Evolutionary conservation across 2,329 filamentous ascomycete species (phyloP).

Genomic region (Pezicula radicicola): DNA sequence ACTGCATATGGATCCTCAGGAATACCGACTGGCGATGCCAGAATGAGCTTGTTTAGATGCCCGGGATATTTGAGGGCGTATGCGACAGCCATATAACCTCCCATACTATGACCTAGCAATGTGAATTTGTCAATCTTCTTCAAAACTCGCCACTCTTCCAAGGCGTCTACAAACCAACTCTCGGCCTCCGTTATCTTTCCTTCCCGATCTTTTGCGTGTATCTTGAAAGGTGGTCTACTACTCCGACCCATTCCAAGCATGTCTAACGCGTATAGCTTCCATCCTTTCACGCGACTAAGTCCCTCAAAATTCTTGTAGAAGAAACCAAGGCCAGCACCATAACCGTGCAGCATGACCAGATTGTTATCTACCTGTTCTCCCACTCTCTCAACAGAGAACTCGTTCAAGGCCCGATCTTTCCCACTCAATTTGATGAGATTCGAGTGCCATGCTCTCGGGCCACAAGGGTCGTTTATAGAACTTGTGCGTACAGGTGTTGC

Average conservation of each 20-base stretch:
- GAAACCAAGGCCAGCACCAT: conserved; percentile 92
- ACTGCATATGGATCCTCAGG: conserved; percentile 92
- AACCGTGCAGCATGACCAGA: conserved; percentile 93
- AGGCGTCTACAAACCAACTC: conserved; percentile 90
- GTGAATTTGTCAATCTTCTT: conserved; percentile 92
- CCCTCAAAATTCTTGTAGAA: conserved; percentile 98
- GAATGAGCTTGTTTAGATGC: conserved; percentile 89
- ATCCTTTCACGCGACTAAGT: conserved; percentile 72
- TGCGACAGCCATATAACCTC: conserved; percentile 90
- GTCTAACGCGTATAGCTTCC: conserved; percentile 92
- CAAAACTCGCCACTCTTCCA: conserved; percentile 92
- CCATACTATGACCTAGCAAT: conserved; percentile 86
- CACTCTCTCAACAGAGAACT: conserved; percentile 84
- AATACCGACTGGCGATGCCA: conserved; percentile 91
- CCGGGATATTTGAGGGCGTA: conserved; percentile 97
- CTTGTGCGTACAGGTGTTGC: conserved; percentile 39
- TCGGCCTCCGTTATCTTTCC: conserved; percentile 86
- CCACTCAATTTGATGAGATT: conserved; percentile 81
- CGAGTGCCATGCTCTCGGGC: conserved; percentile 81
- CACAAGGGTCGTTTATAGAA: conserved; percentile 69
- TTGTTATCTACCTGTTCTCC: conserved; percentile 80
- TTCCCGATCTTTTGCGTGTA: conserved; percentile 76
- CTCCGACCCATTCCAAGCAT: conserved; percentile 94
- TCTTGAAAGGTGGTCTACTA: conserved; percentile 76
- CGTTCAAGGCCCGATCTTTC: conserved; percentile 84